These are phyloP conservation scores for Pueraria montana DNA, from an alignment of 306 rosid genomes.

Conservation along the genomic window DNA sequence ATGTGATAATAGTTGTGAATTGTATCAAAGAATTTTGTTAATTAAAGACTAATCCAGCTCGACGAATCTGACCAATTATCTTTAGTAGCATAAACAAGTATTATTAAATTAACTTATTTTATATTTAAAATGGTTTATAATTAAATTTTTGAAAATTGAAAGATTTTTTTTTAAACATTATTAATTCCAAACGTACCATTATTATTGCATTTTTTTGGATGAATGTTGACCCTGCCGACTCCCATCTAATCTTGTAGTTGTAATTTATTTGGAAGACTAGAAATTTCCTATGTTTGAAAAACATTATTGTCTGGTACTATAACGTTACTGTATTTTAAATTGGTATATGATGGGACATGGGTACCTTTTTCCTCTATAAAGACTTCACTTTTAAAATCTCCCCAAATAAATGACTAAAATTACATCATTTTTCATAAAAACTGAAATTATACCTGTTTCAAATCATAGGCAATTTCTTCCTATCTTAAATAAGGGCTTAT, in stretches of 20 bases:
- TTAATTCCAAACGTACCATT: background rate
- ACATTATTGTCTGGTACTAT: background rate
- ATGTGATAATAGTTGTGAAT: too few relatives aligned
- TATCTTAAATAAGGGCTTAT: background rate
- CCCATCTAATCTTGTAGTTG: constrained; percentile 18
- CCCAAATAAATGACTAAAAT: background rate
- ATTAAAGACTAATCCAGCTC: too few relatives aligned
- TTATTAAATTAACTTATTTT: background rate
- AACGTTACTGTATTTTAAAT: background rate
- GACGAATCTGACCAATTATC: too few relatives aligned
- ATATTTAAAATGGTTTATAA: background rate
- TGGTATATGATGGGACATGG: background rate
- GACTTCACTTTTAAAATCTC: background rate
- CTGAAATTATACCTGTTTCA: background rate
- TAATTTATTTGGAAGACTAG: constrained; percentile 7
- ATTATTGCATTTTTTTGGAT: background rate
- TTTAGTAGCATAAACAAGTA: background rate
- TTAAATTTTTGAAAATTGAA: background rate
- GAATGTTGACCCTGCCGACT: constrained; percentile 1
- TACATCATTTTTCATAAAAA: background rate
- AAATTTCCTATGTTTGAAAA: constrained; percentile 9
- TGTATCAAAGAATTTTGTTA: too few relatives aligned
- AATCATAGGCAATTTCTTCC: background rate
- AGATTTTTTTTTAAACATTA: background rate
- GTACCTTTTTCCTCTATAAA: background rate